These are phyloP conservation scores for Calonectria multiphialidica DNA, from an alignment of 2,329 filamentous ascomycete species.

Conservation along the genomic window DNA sequence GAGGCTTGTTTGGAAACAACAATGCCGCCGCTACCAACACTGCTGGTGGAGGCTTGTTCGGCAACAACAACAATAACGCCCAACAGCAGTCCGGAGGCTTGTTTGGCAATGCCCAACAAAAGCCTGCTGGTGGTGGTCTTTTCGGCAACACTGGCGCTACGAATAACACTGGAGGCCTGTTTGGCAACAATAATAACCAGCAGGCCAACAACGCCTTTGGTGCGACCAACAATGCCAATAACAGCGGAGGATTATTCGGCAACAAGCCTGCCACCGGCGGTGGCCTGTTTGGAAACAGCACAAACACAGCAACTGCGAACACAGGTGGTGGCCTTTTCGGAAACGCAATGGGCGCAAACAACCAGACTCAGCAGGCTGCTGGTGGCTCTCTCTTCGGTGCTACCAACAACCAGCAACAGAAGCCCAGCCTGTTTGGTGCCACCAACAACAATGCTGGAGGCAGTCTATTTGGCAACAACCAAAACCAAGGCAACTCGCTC, in stretches of 20 bases:
- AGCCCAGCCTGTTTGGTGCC: constrained; percentile 65
- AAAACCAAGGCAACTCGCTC: constrained; percentile 56
- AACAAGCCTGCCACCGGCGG: constrained; percentile 50
- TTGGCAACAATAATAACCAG: constrained; percentile 57
- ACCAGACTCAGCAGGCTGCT: constrained; percentile 52
- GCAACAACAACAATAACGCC: constrained; percentile 45
- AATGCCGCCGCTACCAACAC: constrained; percentile 46
- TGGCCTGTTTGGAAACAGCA: constrained; percentile 54
- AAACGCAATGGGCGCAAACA: constrained; percentile 46
- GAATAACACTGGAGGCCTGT: constrained; percentile 50
- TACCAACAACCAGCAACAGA: constrained; percentile 52
- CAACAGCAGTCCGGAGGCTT: constrained; percentile 54
- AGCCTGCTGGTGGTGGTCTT: constrained; percentile 48
- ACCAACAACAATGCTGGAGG: constrained; percentile 58
- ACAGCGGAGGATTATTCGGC: constrained; percentile 44
- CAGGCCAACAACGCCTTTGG: constrained; percentile 53
- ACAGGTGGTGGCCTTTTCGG: constrained; percentile 58
- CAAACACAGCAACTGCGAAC: constrained; percentile 38
- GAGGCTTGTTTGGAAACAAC: constrained; percentile 48
- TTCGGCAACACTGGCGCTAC: constrained; percentile 39
- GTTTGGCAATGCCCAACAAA: constrained; percentile 60
- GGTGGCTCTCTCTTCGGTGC: constrained; percentile 65
- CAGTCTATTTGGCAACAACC: constrained; percentile 67
- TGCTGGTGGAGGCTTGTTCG: constrained; percentile 50
- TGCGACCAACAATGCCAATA: constrained; percentile 43